Evolutionary conservation across 78 protist genomes (phyloP).

Genomic region (Protostelium mycophagum): DNA sequence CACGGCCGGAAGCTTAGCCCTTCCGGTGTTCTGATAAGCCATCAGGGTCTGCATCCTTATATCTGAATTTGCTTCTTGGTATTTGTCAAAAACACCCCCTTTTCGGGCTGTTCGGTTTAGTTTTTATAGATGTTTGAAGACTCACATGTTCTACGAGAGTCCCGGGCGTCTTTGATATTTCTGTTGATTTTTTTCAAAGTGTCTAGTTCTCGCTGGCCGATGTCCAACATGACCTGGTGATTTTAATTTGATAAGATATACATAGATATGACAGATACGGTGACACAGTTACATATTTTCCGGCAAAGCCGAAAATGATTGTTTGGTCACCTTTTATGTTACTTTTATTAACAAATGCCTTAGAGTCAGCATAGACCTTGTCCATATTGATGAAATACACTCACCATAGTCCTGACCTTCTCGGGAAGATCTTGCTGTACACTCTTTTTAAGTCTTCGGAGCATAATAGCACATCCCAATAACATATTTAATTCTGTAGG

Average conservation of each 20-base stretch:
- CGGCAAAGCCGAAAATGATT: too few species aligned
- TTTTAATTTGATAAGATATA: too few species aligned
- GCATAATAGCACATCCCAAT: slow-evolving; percentile 29
- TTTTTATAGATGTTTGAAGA: not conserved
- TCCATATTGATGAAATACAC: too few species aligned
- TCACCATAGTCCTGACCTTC: slow-evolving; percentile 51
- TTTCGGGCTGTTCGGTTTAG: not conserved
- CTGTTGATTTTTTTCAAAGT: not conserved
- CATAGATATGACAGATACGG: too few species aligned
- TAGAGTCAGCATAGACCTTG: not conserved
- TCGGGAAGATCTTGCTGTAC: slow-evolving; percentile 79
- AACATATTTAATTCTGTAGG: not conserved
- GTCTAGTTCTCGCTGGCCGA: not conserved
- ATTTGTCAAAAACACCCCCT: not conserved
- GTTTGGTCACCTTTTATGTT: too few species aligned
- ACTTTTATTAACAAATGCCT: too few species aligned
- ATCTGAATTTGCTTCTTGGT: not conserved
- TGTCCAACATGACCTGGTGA: not conserved
- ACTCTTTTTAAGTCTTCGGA: slow-evolving; percentile 73
- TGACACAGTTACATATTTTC: too few species aligned
- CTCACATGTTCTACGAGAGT: not conserved
- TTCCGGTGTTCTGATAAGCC: slow-evolving; percentile 28
- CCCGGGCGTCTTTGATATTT: not conserved
- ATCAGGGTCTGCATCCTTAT: not conserved
- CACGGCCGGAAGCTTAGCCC: slow-evolving; percentile 29